Evolutionary conservation across 345 rosid species (phyloP).

Genomic region (Gossypium bickii): DNA sequence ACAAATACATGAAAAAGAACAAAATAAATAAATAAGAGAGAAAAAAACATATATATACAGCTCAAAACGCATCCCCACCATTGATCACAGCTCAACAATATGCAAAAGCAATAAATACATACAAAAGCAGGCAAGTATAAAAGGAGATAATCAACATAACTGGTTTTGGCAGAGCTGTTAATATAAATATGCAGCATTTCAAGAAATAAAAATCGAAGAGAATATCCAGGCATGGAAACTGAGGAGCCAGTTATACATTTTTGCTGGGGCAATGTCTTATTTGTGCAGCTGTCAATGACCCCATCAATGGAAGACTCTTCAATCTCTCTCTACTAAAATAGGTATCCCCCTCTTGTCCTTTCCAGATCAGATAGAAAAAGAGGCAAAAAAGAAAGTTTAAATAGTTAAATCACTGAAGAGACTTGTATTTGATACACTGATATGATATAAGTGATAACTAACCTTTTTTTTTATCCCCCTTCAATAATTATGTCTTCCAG

Average conservation of each 20-base stretch:
- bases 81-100: constrained; percentile 24
- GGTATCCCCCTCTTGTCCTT: constrained; percentile 29
- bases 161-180: constrained; percentile 20
- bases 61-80: constrained; percentile 19
- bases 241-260: constrained; percentile 13
- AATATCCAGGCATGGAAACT: constrained; percentile 19
- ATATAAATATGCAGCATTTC: constrained; percentile 3
- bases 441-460: constrained; percentile 12
- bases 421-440: constrained; percentile 29
- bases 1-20: constrained; percentile 16
- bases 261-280: constrained; percentile 25
- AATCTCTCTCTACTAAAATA: constrained; percentile 17
- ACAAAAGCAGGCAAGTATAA: constrained; percentile 12
- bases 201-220: constrained; percentile 25
- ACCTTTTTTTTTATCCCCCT: constrained; percentile 32
- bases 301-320: constrained; percentile 27
- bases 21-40: constrained; percentile 22
- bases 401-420: constrained; percentile 41
- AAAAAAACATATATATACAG: neutral
- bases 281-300: constrained; percentile 53
- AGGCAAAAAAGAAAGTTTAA: constrained; percentile 31
- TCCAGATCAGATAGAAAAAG: constrained; percentile 46
- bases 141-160: neutral
- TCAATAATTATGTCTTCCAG: constrained; percentile 51
- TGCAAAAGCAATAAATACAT: constrained; percentile 5